Evolutionary conservation across 805 yeast species (phyloP).

Genomic region (Saccharomycopsis synnaedendra): DNA sequence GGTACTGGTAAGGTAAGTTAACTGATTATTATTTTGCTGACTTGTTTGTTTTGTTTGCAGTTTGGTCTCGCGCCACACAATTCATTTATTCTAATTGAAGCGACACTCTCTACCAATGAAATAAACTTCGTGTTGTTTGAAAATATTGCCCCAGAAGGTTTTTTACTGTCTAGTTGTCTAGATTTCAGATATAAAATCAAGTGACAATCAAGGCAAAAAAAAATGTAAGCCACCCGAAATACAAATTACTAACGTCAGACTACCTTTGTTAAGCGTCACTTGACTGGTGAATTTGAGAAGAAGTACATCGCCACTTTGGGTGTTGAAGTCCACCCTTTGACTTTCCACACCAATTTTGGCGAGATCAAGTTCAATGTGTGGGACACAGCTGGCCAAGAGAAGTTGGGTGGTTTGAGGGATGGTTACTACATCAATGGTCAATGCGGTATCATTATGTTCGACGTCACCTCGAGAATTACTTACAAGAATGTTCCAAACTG

Average conservation of each 20-base stretch:
- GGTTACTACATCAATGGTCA: slow-evolving; percentile 99
- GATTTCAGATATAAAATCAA: too few relatives aligned
- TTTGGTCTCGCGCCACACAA: neutral
- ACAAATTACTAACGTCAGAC: slow-evolving; percentile 34
- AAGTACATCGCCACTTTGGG: slow-evolving; percentile 98
- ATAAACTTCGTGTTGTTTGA: neutral
- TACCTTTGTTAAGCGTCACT: slow-evolving; percentile 98
- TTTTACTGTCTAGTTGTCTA: too few relatives aligned
- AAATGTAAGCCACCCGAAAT: too few relatives aligned
- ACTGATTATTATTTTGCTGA: neutral
- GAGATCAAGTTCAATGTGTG: slow-evolving; percentile 98
- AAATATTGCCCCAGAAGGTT: neutral
- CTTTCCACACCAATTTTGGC: slow-evolving; percentile 97
- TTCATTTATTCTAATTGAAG: neutral
- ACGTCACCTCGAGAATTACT: slow-evolving; percentile 98
- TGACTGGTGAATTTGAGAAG: slow-evolving; percentile 98
- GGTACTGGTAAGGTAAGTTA: slow-evolving; percentile 91
- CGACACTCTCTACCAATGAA: neutral
- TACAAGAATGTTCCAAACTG: slow-evolving; percentile 99
- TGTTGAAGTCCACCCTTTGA: slow-evolving; percentile 98
- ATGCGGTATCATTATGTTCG: slow-evolving; percentile 99
- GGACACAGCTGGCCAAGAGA: slow-evolving; percentile 99
- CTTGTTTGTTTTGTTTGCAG: neutral
- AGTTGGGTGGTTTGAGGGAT: slow-evolving; percentile 98
- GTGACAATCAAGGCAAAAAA: too few relatives aligned